Conservation (phyloP, 2,329 filamentous ascomycete species). For the Remersonia thermophila region DNA sequence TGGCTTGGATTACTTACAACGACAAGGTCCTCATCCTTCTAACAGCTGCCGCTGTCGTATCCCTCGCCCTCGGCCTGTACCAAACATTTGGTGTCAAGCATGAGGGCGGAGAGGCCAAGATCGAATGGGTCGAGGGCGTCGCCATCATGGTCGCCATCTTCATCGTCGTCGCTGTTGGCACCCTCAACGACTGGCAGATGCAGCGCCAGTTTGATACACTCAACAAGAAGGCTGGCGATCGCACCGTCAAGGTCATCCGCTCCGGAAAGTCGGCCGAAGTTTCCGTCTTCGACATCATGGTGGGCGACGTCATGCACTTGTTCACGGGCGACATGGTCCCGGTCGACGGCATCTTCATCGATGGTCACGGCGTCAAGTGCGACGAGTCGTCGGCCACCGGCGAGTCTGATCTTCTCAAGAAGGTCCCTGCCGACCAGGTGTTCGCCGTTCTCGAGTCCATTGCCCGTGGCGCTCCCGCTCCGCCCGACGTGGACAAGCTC, state of each 20-base stretch:
- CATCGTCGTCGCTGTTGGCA: constrained; percentile 51
- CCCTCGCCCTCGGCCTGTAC: constrained; percentile 53
- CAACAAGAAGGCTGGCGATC: constrained; percentile 50
- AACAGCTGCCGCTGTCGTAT: constrained; percentile 52
- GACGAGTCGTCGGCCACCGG: constrained; percentile 65
- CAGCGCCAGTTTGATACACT: constrained; percentile 53
- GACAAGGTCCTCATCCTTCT: constrained; percentile 57
- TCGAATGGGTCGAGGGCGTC: constrained; percentile 57
- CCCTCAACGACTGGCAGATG: constrained; percentile 56
- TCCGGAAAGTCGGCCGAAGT: constrained; percentile 53
- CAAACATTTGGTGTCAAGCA: constrained; percentile 45
- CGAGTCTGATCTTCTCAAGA: constrained; percentile 61
- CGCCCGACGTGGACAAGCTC: constrained; percentile 29
- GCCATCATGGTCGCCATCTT: constrained; percentile 54
- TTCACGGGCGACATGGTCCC: constrained; percentile 59
- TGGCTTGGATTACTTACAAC: constrained; percentile 57
- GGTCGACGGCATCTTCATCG: constrained; percentile 55
- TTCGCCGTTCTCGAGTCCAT: constrained; percentile 42
- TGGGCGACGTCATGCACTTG: constrained; percentile 57
- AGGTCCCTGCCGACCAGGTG: constrained; percentile 47
- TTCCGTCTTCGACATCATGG: constrained; percentile 53
- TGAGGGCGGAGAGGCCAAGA: constrained; percentile 27
- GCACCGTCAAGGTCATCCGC: constrained; percentile 53
- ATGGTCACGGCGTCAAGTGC: constrained; percentile 41
- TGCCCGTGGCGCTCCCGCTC: constrained; percentile 28